Evolutionary conservation across 2,329 filamentous ascomycete species (phyloP).

Genomic region (Onygena corvina): DNA sequence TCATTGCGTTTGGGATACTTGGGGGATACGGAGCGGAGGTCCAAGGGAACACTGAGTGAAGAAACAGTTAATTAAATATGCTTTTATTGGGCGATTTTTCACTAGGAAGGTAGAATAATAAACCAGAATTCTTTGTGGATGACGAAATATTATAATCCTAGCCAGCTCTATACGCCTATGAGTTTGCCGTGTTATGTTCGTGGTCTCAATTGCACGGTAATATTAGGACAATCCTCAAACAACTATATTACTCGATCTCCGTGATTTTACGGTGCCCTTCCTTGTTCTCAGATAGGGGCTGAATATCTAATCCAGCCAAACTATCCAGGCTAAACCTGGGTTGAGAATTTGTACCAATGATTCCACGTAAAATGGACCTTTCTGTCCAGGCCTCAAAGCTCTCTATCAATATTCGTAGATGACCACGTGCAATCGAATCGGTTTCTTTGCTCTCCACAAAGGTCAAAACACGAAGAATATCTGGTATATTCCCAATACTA

Average conservation of each 20-base stretch:
- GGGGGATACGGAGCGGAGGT: too few relatives aligned
- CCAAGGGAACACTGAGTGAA: too few relatives aligned
- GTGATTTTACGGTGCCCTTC: constrained; percentile 28
- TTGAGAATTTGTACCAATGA: constrained; percentile 15
- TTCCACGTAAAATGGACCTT: constrained; percentile 31
- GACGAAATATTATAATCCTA: too few relatives aligned
- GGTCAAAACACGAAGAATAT: constrained; percentile 27
- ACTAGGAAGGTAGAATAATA: too few relatives aligned
- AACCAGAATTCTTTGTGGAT: too few relatives aligned
- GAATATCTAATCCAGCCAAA: constrained; percentile 29
- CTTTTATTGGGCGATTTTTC: too few relatives aligned
- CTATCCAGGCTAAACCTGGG: constrained; percentile 26
- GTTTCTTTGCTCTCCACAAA: constrained; percentile 31
- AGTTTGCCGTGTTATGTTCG: too few relatives aligned
- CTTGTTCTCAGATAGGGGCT: constrained; percentile 21
- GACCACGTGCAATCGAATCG: constrained; percentile 30
- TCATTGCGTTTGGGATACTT: too few relatives aligned
- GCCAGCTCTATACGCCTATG: too few relatives aligned
- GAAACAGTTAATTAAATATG: too few relatives aligned
- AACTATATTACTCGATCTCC: constrained; percentile 30
- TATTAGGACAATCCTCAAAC: too few relatives aligned
- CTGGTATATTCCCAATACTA: constrained; percentile 30
- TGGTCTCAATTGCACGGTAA: too few relatives aligned
- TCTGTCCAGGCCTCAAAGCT: constrained; percentile 34
- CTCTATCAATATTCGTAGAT: constrained; percentile 31